Evolutionary conservation across 305 asterid genomes (phyloP).

Genomic region (Ruellia speciosa): DNA sequence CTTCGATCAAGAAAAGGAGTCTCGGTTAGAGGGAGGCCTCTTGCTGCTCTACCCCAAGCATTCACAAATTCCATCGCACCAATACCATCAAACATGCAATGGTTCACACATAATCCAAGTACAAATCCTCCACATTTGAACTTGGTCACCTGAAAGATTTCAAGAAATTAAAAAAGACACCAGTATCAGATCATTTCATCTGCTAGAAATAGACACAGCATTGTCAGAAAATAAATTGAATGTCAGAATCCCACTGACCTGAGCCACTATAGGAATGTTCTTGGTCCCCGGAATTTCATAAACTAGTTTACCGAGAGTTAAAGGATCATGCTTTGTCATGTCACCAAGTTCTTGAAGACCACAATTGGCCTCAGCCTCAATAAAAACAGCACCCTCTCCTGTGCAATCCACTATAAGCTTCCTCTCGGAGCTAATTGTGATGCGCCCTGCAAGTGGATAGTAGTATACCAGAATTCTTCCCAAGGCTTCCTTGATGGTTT

Average conservation of each 20-base stretch:
- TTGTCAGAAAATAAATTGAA: neutral
- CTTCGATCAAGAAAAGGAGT: conserved; percentile 71
- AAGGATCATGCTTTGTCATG: conserved; percentile 21
- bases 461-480: conserved; percentile 21
- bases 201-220: neutral
- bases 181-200: no score
- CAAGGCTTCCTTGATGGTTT: conserved; percentile 47
- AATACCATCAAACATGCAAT: conserved; percentile 76
- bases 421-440: conserved; percentile 18
- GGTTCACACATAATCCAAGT: conserved; percentile 76
- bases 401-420: conserved; percentile 32
- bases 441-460: conserved; percentile 28
- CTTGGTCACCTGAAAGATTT: conserved; percentile 76
- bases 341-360: conserved; percentile 22
- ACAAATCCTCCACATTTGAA: conserved; percentile 92
- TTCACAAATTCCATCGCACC: conserved; percentile 87
- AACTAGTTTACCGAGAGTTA: conserved; percentile 20
- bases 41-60: conserved; percentile 63
- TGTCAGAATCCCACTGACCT: conserved; percentile 5
- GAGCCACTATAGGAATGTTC: conserved; percentile 20
- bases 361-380: conserved; percentile 30
- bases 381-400: conserved; percentile 22
- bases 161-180: no score
- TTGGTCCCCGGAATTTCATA: conserved; percentile 25
- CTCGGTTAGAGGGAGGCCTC: conserved; percentile 50